These are phyloP conservation scores for Crithidia sp. DNA, from an alignment of 208 protist genomes.

Conservation along the genomic window DNA sequence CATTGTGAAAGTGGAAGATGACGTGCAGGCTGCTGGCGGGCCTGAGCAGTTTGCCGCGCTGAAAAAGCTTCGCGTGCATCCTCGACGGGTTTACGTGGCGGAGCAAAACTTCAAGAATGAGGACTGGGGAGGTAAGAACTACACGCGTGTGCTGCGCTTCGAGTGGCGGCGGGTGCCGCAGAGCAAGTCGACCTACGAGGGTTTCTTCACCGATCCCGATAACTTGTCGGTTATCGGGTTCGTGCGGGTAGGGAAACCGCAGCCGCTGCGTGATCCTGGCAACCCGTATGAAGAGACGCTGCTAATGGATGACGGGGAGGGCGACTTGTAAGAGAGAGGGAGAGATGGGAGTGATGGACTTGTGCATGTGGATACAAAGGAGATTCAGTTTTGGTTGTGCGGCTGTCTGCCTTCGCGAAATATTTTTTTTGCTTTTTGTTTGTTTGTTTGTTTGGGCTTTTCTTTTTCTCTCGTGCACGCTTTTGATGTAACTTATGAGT, in stretches of 20 bases:
- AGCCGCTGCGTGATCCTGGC: not conserved
- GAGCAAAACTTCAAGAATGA: slow-evolving; percentile 74
- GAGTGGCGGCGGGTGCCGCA: slow-evolving; percentile 36
- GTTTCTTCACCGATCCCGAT: slow-evolving; percentile 38
- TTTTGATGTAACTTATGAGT: not conserved
- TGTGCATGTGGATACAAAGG: not conserved
- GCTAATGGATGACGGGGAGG: slow-evolving; percentile 16
- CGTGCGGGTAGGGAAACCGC: slow-evolving; percentile 48
- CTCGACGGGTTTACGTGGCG: slow-evolving; percentile 64
- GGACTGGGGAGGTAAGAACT: slow-evolving; percentile 54
- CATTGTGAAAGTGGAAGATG: slow-evolving; percentile 61
- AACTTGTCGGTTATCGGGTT: slow-evolving; percentile 36
- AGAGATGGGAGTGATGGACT: not conserved
- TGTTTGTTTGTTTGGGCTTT: slow-evolving; percentile 14
- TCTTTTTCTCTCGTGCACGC: slow-evolving; percentile 1
- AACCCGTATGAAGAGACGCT: slow-evolving; percentile 35
- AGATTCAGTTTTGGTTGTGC: no score
- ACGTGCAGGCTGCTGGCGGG: slow-evolving; percentile 48
- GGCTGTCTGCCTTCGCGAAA: no score
- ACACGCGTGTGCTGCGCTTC: slow-evolving; percentile 58
- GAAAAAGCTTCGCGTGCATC: slow-evolving; percentile 43
- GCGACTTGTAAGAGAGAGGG: slow-evolving; percentile 29
- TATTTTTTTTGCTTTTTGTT: slow-evolving; percentile 8
- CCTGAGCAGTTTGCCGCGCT: slow-evolving; percentile 39
- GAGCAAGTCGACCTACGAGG: slow-evolving; percentile 29